phyloP scores from a whole-genome alignment of 2,329 filamentous ascomycete genomes.

The Aspergillus ibericus region DNA sequence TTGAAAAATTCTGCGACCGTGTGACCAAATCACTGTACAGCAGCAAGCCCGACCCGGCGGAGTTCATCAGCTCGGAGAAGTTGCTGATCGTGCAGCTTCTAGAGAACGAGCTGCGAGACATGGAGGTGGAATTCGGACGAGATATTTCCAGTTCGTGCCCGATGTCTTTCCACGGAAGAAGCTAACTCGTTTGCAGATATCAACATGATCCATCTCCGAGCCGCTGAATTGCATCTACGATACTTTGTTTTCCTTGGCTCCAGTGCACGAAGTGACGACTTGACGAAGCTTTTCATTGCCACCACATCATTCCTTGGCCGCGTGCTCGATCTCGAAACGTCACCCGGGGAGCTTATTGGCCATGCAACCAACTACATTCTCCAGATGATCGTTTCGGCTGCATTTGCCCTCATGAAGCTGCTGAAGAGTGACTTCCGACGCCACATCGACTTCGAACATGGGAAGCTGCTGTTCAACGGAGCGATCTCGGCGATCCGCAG shows the following conservation, averaged over 20 bases:
- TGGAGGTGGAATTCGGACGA: slow-evolving; percentile 53
- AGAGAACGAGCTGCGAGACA: slow-evolving; percentile 47
- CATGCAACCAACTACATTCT: slow-evolving; percentile 62
- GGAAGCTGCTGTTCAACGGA: slow-evolving; percentile 57
- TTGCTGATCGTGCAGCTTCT: slow-evolving; percentile 45
- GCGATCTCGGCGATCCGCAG: slow-evolving; percentile 59
- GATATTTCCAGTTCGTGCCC: slow-evolving; percentile 33
- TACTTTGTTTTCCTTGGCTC: slow-evolving; percentile 50
- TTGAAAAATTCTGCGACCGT: slow-evolving; percentile 59
- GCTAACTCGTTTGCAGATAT: slow-evolving; percentile 33
- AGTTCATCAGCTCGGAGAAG: slow-evolving; percentile 47
- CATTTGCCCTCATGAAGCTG: slow-evolving; percentile 63
- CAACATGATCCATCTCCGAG: slow-evolving; percentile 48
- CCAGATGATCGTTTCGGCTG: slow-evolving; percentile 65
- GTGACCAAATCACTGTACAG: slow-evolving; percentile 59
- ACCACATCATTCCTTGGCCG: slow-evolving; percentile 48
- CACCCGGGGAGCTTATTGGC: slow-evolving; percentile 49
- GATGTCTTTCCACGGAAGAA: slow-evolving; percentile 4
- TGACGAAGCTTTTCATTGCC: slow-evolving; percentile 45
- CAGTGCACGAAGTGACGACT: slow-evolving; percentile 43
- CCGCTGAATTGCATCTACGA: slow-evolving; percentile 46
- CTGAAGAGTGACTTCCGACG: slow-evolving; percentile 62
- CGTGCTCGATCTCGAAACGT: slow-evolving; percentile 46
- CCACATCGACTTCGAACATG: slow-evolving; percentile 55
- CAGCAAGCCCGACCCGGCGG: slow-evolving; percentile 54